Conservation (phyloP, 164 flowering plant genomes). For the Buxus sempervirens region DNA sequence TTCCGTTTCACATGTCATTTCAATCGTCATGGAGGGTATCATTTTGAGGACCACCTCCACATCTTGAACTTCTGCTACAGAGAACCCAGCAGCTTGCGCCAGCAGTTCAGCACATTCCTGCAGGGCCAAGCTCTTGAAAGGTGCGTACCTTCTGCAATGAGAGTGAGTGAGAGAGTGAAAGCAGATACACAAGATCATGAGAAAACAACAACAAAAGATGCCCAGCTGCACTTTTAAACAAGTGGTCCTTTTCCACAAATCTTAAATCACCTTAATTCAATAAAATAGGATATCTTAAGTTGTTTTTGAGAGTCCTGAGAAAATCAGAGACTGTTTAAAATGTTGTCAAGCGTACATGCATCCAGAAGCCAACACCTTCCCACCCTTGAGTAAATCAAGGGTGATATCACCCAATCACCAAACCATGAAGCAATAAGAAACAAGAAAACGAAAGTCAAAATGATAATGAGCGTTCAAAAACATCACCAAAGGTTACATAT, state of each 20-base stretch:
- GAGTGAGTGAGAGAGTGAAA: neutral
- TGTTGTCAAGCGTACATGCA: too few relatives aligned
- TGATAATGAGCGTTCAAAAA: too few relatives aligned
- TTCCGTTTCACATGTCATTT: slow-evolving; percentile 62
- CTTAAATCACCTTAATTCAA: too few relatives aligned
- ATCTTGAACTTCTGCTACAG: slow-evolving; percentile 44
- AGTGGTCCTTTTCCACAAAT: too few relatives aligned
- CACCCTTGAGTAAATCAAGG: too few relatives aligned
- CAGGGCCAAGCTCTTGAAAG: slow-evolving; percentile 51
- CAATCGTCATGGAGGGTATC: slow-evolving; percentile 60
- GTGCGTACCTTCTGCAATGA: slow-evolving; percentile 56
- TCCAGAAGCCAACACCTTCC: too few relatives aligned
- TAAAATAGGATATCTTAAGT: neutral
- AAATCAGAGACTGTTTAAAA: too few relatives aligned
- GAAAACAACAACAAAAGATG: neutral
- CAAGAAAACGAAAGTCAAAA: too few relatives aligned
- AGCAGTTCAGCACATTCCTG: slow-evolving; percentile 60
- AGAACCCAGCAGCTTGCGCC: slow-evolving; percentile 51
- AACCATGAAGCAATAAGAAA: too few relatives aligned
- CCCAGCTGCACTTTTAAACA: neutral
- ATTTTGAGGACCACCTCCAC: slow-evolving; percentile 63
- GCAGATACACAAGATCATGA: neutral
- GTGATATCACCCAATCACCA: too few relatives aligned
- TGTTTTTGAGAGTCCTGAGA: too few relatives aligned
- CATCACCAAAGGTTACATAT: too few relatives aligned